Evolutionary conservation across 345 rosid genomes (phyloP), one percentile per base, ranked within the genome.

Genomic region (Sonneratia alba): DNA sequence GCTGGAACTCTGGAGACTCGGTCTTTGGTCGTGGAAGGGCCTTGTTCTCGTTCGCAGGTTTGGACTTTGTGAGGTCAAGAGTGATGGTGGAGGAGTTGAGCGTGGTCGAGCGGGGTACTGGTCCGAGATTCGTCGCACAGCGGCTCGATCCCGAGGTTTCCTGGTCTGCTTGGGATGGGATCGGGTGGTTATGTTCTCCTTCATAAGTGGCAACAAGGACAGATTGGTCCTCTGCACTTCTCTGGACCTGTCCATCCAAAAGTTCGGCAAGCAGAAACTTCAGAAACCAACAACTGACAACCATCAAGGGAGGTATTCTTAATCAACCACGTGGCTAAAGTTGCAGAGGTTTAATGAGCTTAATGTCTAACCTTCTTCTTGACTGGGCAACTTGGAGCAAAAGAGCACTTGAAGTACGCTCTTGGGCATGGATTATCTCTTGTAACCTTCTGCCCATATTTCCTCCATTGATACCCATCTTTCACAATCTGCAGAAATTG

Each of bases 391-490:
- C 80, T 85, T 11, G 99, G 99, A 72, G 99, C 98, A 75, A 86
- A 90, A 74, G 98, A 92, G 83, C 99, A 95, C 74, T 87, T 92
- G 89, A 89, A 95, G 85, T 95, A 95, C 76, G 98, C 99, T 85
- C 98, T 85, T 21, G 99, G 99, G 72, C 85, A 95, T 66, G 99
- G 99, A 72, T 95, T 95, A 73, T 95, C 94, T 85, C 99, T 92
- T 16, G 99, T 95, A n/a, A 95, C 98, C 71, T 95, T 95, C 69
- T 95, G 99, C 42, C 99, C 99, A 75, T 95, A 95, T 74, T 95
- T 95, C 79, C 98, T 95, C 99, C 99, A 95, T 73, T 92, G 99
- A 81, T 89, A 95, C 57, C 99, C 99, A 87, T 95, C 99, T 74
- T 87, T 95, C 73, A 92, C 97, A 67, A 91, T 83, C 98, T 94